Evolutionary conservation across 2,329 filamentous ascomycete genomes (phyloP), one percentile per base, ranked within the genome.

Genomic region (Lachnellula arida): DNA sequence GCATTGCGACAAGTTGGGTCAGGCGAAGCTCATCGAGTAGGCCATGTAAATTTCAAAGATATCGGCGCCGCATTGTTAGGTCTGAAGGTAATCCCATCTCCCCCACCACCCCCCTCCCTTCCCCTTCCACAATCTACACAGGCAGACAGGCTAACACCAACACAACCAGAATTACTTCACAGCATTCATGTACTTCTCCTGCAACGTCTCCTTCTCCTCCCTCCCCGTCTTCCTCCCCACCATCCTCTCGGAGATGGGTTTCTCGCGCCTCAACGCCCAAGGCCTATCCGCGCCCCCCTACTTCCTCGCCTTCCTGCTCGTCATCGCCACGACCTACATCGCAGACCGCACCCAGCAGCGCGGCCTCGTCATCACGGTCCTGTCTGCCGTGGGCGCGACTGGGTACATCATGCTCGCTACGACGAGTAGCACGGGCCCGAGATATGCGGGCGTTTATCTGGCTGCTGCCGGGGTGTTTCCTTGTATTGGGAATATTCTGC

Each of bases 221-320:
- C 74, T 87, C 4, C 82, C 85, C 0, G 81, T 86, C 2, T 88
- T 86, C 63, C 74, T 87, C 2, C 84, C 84, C 0, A 80, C 81
- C 2, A 84, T 87, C 60, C 73, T 87, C 14, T 71, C 76, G 49
- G 75, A 81, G 53, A 88, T 91, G 83, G 87, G 87, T 9, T 90
- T 86, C 71, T 80, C 78, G 0, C 74, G 78, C 14, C 78, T 89
- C 58, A 76, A 84, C 56, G 84, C 88, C 0, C 87, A 91, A 70
- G 88, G 87, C 1, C 77, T 91, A 12, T 86, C 85, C 0, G 86
- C 86, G 0, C 87, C 87, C 1, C 86, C 87, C 0, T 89, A 87
- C 69, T 82, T 90, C 63, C 70, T 87, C 15, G 79, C 85, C 1
- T 89, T 87, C 67, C 63, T 87, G 12, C 71, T 84, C 22, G 86